A percentile compares a stretch with the other conserved stretches of the same genome.
Evolutionary conservation across 306 rosid genomes (phyloP).

Genomic region (Corylus avellana): DNA sequence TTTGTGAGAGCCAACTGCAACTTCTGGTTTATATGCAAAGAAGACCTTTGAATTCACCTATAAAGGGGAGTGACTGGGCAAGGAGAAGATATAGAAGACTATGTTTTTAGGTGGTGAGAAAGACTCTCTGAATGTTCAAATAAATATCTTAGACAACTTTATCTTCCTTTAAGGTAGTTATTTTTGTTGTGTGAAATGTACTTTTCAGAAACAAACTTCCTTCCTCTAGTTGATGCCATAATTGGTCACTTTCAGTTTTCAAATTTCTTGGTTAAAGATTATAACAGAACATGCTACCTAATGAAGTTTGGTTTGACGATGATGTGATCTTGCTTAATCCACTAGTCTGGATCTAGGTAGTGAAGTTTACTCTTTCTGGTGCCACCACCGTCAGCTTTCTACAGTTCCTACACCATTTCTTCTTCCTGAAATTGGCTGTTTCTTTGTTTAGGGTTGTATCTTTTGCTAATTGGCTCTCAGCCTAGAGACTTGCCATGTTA

Average conservation of each 20-base stretch:
- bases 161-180: neutral
- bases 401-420: conserved; percentile 1
- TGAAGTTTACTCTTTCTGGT: neutral
- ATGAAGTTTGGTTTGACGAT: conserved; percentile 22
- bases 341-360: neutral
- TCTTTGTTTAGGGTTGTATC: conserved; percentile 79
- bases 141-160: neutral
- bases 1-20: neutral
- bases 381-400: conserved; percentile 4
- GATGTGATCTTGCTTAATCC: neutral
- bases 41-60: neutral
- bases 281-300: conserved; percentile 12
- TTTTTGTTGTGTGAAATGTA: neutral
- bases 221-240: conserved; percentile 1
- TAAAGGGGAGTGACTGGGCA: neutral
- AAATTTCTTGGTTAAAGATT: conserved; percentile 10
- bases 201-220: neutral
- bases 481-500: conserved; percentile 56
- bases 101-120: neutral
- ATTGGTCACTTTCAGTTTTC: conserved; percentile 5
- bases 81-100: neutral
- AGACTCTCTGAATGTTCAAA: neutral
- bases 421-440: conserved; percentile 50
- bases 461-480: conserved; percentile 60
- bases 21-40: neutral